Evolutionary conservation across 257 asterid species (phyloP), one percentile per base, ranked within the genome.

Genomic region (Primulina huaijiensis): DNA sequence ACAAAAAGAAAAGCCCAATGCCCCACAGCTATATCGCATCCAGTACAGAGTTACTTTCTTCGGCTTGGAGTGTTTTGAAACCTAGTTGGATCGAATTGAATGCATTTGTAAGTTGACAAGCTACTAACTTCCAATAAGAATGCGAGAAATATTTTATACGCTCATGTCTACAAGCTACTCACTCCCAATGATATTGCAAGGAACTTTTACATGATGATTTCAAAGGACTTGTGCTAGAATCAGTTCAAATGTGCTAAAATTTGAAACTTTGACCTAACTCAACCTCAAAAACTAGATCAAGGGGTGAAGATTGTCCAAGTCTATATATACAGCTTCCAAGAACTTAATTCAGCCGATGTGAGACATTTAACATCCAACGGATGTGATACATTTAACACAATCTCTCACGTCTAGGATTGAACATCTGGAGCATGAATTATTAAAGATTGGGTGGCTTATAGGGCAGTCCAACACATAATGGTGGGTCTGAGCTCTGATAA

Each of bases 11-110:
- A 94, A 31, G 57, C 99, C 96, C 31, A 89, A 75, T 59, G 69
- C 84, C 71, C 99, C 97, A 81, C 91, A 84, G 50, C 93, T 87
- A 73, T 94, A 94, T 46, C 75, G 88, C 83, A 91, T 85, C 99
- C 99, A 94, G 78, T 89, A 69, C 74, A 88, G 76, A 52, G 97
- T 94, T 65, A 81, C 78, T 72, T 77, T 84, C 79, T 84, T 88
- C 65, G 99, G 99, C 77, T 85, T 91, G 70, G 82, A 82, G 73
- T 89, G 92, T 74, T 88, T 91, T 69, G 82, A 77, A 82, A 94
- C 97, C 99, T 94, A 76, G 75, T 72, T 76, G 79, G 62, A 72
- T 68, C 63, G 59, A 79, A 33, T 64, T 66, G 70, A 21, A 59
- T 23, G 68, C 35, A 69, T n/a, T 25, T 60, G 57, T 59, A 69